phyloP scores from a whole-genome alignment of 257 asterid species.

The Solanum infundibuliforme region DNA sequence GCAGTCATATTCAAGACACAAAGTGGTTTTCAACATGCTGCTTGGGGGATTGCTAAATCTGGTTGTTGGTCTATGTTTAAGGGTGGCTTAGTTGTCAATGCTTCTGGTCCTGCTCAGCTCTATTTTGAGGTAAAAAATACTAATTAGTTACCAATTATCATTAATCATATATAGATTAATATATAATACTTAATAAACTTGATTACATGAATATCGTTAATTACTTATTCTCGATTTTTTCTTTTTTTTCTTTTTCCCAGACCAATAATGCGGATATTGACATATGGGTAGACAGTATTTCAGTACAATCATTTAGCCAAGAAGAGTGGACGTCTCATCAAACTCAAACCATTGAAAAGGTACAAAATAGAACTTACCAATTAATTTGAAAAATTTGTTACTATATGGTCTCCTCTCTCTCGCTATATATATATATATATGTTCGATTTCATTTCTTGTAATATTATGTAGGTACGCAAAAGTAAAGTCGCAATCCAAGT shows the following conservation, averaged over 20 bases:
- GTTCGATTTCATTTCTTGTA: background rate
- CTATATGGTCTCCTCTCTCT: too few relatives aligned
- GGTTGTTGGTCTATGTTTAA: constrained; percentile 54
- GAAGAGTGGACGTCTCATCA: constrained; percentile 49
- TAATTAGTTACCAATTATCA: background rate
- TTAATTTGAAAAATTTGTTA: background rate
- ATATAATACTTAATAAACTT: too few relatives aligned
- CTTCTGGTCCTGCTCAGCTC: constrained; percentile 23
- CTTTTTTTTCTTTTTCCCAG: background rate
- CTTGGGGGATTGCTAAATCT: constrained; percentile 16
- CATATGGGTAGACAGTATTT: constrained; percentile 29
- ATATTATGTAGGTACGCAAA: constrained; percentile 12
- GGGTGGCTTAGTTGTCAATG: constrained; percentile 20
- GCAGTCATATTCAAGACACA: constrained; percentile 15
- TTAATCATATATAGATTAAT: too few relatives aligned
- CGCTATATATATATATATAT: too few relatives aligned
- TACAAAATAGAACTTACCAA: background rate
- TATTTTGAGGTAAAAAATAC: constrained; percentile 15
- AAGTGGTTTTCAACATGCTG: background rate
- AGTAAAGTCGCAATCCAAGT: constrained; percentile 15
- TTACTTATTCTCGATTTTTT: background rate
- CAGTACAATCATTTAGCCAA: constrained; percentile 52
- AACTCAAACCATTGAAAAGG: constrained; percentile 37
- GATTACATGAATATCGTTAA: background rate
- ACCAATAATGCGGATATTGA: constrained; percentile 5